Percentiles rank a stretch among this genome's conserved stretches.
These are phyloP conservation scores for Diaporthe velutina DNA, from an alignment of 2,329 filamentous ascomycete species.

Conservation along the genomic window DNA sequence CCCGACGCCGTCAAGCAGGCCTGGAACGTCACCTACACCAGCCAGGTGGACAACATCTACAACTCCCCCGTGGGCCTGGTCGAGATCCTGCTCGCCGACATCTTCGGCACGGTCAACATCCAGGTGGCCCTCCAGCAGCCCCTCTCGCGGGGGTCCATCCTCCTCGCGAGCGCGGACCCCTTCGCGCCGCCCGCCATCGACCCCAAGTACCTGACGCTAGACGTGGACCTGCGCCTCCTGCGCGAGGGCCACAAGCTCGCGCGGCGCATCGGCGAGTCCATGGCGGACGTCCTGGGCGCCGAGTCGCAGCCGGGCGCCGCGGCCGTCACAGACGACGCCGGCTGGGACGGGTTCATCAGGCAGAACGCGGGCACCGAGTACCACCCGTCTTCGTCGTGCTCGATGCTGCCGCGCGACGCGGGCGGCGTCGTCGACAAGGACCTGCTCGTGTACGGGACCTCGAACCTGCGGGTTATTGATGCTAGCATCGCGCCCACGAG, in stretches of 20 bases:
- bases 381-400: constrained; percentile 57
- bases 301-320: constrained; percentile 51
- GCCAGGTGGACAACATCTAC: constrained; percentile 45
- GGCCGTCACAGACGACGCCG: constrained; percentile 42
- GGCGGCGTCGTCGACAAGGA: constrained; percentile 60
- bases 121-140: constrained; percentile 50
- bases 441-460: constrained; percentile 58
- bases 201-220: constrained; percentile 57
- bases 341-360: constrained; percentile 43
- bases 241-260: constrained; percentile 53
- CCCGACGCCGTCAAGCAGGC: constrained; percentile 44
- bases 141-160: constrained; percentile 65
- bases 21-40: constrained; percentile 44
- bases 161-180: constrained; percentile 59
- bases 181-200: constrained; percentile 55
- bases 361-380: constrained; percentile 47
- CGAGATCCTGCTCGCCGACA: constrained; percentile 46
- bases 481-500: constrained; percentile 58
- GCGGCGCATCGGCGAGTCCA: constrained; percentile 45
- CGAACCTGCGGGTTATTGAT: constrained; percentile 59
- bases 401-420: constrained; percentile 58
- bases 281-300: constrained; percentile 50
- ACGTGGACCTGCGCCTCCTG: constrained; percentile 65
- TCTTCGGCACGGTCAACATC: constrained; percentile 39
- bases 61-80: constrained; percentile 39